Evolutionary conservation across 306 rosid species (phyloP).

Genomic region (Castanea crenata): DNA sequence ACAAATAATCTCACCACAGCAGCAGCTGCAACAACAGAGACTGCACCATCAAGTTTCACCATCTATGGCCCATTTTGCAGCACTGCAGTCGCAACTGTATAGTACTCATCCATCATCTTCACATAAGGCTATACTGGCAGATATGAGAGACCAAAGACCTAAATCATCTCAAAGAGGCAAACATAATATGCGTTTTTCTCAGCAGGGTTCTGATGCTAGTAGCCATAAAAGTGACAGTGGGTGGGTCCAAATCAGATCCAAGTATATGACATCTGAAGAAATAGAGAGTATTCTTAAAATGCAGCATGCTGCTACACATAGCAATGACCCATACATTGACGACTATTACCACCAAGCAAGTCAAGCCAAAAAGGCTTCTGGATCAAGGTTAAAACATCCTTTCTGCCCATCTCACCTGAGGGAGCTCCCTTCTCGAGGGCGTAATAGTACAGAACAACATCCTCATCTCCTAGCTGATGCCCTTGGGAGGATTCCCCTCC

Average conservation of each 20-base stretch:
- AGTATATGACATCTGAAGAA: slow-evolving; percentile 55
- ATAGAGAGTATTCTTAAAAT: slow-evolving; percentile 58
- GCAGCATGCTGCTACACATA: slow-evolving; percentile 55
- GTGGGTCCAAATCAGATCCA: slow-evolving; percentile 49
- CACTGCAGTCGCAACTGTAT: slow-evolving; percentile 42
- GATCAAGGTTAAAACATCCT: slow-evolving; percentile 41
- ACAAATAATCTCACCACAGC: slow-evolving; percentile 37
- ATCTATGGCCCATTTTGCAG: slow-evolving; percentile 47
- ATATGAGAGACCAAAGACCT: slow-evolving; percentile 43
- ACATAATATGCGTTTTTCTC: slow-evolving; percentile 41
- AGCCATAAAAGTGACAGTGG: slow-evolving; percentile 54
- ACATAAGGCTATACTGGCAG: slow-evolving; percentile 31
- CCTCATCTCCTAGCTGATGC: slow-evolving; percentile 47
- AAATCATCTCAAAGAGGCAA: slow-evolving; percentile 46
- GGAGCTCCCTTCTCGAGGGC: slow-evolving; percentile 47
- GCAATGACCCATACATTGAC: slow-evolving; percentile 51
- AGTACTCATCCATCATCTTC: slow-evolving; percentile 38
- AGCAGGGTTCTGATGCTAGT: slow-evolving; percentile 42
- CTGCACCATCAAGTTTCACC: slow-evolving; percentile 41
- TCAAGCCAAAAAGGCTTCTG: slow-evolving; percentile 39
- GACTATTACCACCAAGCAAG: slow-evolving; percentile 58
- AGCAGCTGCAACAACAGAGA: slow-evolving; percentile 50
- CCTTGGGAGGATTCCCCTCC: slow-evolving; percentile 51
- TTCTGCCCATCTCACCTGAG: slow-evolving; percentile 54
- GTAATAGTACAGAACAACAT: slow-evolving; percentile 42